phyloP scores from a whole-genome alignment of 352 stramenopile genomes.

The Pilasporangium apinafurcum region DNA sequence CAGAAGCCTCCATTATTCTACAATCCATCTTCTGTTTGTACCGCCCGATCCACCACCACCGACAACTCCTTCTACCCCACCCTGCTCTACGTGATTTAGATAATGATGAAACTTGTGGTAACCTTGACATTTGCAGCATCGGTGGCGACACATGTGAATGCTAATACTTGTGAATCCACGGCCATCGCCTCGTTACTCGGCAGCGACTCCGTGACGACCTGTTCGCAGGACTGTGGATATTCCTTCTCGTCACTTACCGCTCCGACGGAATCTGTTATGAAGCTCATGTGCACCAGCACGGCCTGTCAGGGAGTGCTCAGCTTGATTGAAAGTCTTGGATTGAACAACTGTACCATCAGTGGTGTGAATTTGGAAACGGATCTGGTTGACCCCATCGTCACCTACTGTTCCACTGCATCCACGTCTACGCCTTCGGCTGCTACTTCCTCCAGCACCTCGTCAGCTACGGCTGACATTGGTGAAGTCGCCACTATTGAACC shows the following conservation, averaged over 20 bases:
- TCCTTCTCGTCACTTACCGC: conserved; percentile 15
- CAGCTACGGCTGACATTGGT: conserved; percentile 1
- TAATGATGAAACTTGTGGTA: too few relatives aligned
- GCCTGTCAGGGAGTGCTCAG: conserved; percentile 19
- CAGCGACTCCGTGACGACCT: conserved; percentile 16
- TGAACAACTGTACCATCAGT: conserved; percentile 25
- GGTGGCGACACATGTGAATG: not conserved
- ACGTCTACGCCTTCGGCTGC: conserved; percentile 5
- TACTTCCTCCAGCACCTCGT: conserved; percentile 4
- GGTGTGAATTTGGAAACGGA: conserved; percentile 17
- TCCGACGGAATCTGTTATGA: conserved; percentile 17
- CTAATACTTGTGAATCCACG: conserved; percentile 15
- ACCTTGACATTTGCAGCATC: conserved; percentile 16
- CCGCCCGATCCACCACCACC: too few relatives aligned
- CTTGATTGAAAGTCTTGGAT: conserved; percentile 12
- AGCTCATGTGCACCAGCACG: conserved; percentile 19
- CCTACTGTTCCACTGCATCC: conserved; percentile 14
- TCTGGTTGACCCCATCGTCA: conserved; percentile 21
- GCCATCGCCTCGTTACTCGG: conserved; percentile 16
- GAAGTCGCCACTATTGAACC: conserved; percentile 2
- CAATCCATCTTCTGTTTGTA: too few relatives aligned
- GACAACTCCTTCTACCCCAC: too few relatives aligned
- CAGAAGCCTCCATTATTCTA: too few relatives aligned
- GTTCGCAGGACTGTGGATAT: conserved; percentile 21
- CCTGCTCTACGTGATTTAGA: too few relatives aligned